Base-by-base conservation (phyloP, 2,329 filamentous ascomycete genomes). In the Niveomyces coronatus region DNA sequence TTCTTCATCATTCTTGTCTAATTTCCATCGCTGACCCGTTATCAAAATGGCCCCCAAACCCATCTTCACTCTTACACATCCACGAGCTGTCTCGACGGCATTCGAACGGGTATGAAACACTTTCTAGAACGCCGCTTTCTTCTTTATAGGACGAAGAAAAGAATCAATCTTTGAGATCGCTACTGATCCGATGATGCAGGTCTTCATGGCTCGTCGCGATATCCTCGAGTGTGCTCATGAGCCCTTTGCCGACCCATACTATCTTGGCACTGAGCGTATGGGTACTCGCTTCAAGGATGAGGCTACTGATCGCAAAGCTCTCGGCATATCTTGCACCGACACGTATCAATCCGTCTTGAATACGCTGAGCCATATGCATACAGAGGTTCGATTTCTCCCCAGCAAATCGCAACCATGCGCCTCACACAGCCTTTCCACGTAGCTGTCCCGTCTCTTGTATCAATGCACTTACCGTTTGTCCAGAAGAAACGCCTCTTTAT, bases 241-340 rank as follows among this genome's bases (percentile, higher is more conserved):
- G 65, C 91, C 91, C 5, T 96, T 96, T 62, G 89, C 89, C 38
- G 91, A 96, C 63, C 84, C 88, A 44, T 96, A 89, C 57, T 96
- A 96, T 66, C 96, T 82, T 55, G 89, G 91, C 37, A 88, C 89
- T 6, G 91, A 98, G 64, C 75, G 85, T 49, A 71, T 96, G 49
- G 80, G 83, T 53, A 66, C 74, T 37, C 77, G 91, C 51, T 98
- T 85, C 56, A 79, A 80, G 53, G 58, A 82, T 31, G 84, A 94
- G 47, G 60, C 61, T 36, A 60, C 62, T 28, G 59, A 62, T 23
- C 67, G 78, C 42, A 52, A 66, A 40, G 62, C 71, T 50, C 82
- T 76, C 47, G 83, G 83, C 38, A 85, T 84, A 51, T 62, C 68
- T 30, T 57, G 79, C 35, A 78, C 74, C 48, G 37, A 39, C 19